A percentile compares a stretch with the other conserved stretches of the same genome.
Conservation (phyloP, 257 asterid genomes). For the Solanum raphanifolium region DNA sequence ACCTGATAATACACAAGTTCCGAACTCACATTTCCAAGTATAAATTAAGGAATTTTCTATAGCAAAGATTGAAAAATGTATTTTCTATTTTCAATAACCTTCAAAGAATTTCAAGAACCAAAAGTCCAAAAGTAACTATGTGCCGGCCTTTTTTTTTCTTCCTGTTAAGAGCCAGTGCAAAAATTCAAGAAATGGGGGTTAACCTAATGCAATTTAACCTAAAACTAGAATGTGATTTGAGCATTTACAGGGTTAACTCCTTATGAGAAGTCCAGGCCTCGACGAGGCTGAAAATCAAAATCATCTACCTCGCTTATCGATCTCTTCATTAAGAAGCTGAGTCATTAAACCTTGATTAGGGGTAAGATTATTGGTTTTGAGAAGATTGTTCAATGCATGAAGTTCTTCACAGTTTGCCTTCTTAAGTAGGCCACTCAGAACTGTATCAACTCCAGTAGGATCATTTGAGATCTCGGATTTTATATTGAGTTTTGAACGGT, state of each 20-base stretch:
- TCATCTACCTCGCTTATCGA: conserved; percentile 32
- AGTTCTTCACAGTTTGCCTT: conserved; percentile 72
- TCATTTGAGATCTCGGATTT: conserved; percentile 37
- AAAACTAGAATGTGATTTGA: conserved; percentile 18
- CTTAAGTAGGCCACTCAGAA: conserved; percentile 45
- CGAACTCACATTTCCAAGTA: not conserved
- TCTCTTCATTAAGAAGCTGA: conserved; percentile 54
- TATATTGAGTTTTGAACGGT: conserved; percentile 3
- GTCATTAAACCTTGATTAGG: conserved; percentile 36
- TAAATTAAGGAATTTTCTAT: not conserved
- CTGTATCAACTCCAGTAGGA: conserved; percentile 17
- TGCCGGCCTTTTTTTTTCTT: conserved; percentile 12
- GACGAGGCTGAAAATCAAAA: conserved; percentile 6
- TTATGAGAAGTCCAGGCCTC: conserved; percentile 5
- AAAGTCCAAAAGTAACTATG: conserved; percentile 7
- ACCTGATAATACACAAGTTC: not conserved
- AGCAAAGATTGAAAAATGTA: not conserved
- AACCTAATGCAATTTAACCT: conserved; percentile 17
- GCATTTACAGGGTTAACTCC: conserved; percentile 28
- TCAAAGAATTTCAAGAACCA: conserved; percentile 10
- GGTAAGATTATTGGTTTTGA: conserved; percentile 24
- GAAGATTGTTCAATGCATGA: conserved; percentile 41
- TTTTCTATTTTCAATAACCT: not conserved
- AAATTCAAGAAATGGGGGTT: conserved; percentile 11
- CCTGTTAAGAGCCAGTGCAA: conserved; percentile 19